Base-by-base conservation (phyloP, 2,329 filamentous ascomycete species). In the Pochonia chlamydosporia region DNA sequence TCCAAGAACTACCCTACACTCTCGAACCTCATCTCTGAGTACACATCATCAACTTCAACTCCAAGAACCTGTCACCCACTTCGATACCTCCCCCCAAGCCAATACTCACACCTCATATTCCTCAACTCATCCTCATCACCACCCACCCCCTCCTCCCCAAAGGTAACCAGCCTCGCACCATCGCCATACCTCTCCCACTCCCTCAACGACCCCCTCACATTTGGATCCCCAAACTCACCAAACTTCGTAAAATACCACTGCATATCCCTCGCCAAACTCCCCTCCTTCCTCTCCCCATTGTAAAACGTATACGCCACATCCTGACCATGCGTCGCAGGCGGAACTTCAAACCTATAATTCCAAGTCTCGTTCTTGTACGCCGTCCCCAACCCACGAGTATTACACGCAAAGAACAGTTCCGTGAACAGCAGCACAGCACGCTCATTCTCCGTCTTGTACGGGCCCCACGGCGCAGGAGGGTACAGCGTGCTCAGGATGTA, bases 261-360 rank as follows among this genome's bases (percentile, higher is more conserved):
- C 47, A 69, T 40, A 2, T 51, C 48, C 5, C 36, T 43, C 6
- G 66, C 63, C 3, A 63, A 36, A 1, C 55, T 55, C 26, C 9
- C 26, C 4, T 13, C 13, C 14, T 55, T 44, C 5, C 48, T 56
- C 21, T 61, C 52, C 7, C 58, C 62, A 31, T 69, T 65, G 59
- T 68, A 80, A 60, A 71, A 79, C 0, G 73, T 77, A 51, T 74
- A 79, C 0, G 66, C 49, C 1, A 78, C 52, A 51, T 81, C 78
- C 42, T 68, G 57, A 13, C 70, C 74, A 52, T 81, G 78, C 14
- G 75, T 56, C 4, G 65, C 74, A 0, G 75, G 74, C 0, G 70
- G 70, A 0, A 78, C 64, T 24, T 68, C 61, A 55, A 79, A 81
- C 33, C 69, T 60, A 59, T 81, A 81, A 3, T 64, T 63, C 54